Evolutionary conservation across 2,329 filamentous ascomycete species (phyloP), one percentile per base, ranked within the genome.

Genomic region (Sclerotinia spermophila): DNA sequence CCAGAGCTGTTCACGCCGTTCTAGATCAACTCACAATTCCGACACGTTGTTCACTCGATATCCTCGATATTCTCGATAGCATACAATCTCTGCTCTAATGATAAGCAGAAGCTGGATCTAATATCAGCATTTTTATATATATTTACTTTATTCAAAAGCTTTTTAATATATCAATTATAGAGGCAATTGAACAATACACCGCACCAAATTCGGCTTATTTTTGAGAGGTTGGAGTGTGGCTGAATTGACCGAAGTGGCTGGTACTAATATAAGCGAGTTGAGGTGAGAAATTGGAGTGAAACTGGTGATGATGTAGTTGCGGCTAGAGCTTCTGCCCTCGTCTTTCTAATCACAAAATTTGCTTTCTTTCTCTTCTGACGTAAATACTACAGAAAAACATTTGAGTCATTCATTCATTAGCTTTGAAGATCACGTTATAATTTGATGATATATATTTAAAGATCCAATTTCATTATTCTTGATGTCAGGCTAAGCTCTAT

Each of bases 241-340:
- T 58, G 33, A 6, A 17, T 24, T 58, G 55, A 21, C n/a, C 21
- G 10, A 21, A 13, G 27, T 64, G 58, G 42, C 60, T 64, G 44
- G 30, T 8, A 38, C 35, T 4, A 15, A 62, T 48, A 1, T n/a
- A 48, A 44, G 38, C 24, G 38, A 62, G 27, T n/a, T 44, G 27
- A 42, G 21, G 60, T 42, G 40, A 64, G 42, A 64, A 64, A 44
- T 64, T 56, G 65, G 27, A 24, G 13, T n/a, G 45, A 33, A 56
- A 51, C 19, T 17, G 17, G 17, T 68, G 53, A 68, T 68, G 66
- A 68, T 55, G 42, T 60, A 58, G 40, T 38, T 44, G 24, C 24
- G 42, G 42, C 40, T 68, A 66, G n/a, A 53, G 62, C 62, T 64
- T 66, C 35, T n/a, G n/a, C n/a, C 62, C 44, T 38, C 45, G 62